Evolutionary conservation across 768 basidiomycete species (phyloP), one percentile per base, ranked within the genome.

Genomic region (Cystofilobasidium macerans): DNA sequence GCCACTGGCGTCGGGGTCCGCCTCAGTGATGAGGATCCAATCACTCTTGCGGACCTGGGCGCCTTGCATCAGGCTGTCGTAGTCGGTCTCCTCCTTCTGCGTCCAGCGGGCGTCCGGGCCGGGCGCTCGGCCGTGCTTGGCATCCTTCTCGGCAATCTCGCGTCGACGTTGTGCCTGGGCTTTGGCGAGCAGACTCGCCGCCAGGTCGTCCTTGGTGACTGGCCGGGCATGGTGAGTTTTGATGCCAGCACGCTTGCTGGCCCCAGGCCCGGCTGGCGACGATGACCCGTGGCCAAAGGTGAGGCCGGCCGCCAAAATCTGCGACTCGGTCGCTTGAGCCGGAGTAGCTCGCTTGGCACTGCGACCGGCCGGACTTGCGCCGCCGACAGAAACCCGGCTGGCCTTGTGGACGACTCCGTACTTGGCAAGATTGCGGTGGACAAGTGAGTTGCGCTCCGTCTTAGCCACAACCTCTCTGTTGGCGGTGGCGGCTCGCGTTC

Each of bases 1-100:
- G 61, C 8, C 51, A 7, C 73, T 33, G 62, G 74, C 57, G 61
- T 54, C 51, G 1, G 3, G 28, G 9, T 32, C 28, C 14, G 28
- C 51, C 28, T 54, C 51, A 8, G 51, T 30, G 28, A 54, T 20
- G 14, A 54, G 30, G 51, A 54, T 54, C 51, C 51, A 54, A 30
- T 54, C 51, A 30, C 51, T 54, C 51, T 54, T 54, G 28, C 51
- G 26, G 3, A 2, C 20, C 51, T 54, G 51, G 18, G 51, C 51
- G 13, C 28, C 28, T 16, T 54, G 28, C 14, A 54, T 12, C 51
- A 54, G 11, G 26, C 51, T 2, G 4, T 54, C 51, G 14, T 20
- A 54, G 51, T 54, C 51, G 30, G n/a, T 7, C 28, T 32, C 51
- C 5, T 3, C 28, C 28, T 20, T 11, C 30, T 12, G 4, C 18